These are phyloP conservation scores for Ogataea trehalophila DNA, from an alignment of 805 yeast genomes.

Conservation along the genomic window DNA sequence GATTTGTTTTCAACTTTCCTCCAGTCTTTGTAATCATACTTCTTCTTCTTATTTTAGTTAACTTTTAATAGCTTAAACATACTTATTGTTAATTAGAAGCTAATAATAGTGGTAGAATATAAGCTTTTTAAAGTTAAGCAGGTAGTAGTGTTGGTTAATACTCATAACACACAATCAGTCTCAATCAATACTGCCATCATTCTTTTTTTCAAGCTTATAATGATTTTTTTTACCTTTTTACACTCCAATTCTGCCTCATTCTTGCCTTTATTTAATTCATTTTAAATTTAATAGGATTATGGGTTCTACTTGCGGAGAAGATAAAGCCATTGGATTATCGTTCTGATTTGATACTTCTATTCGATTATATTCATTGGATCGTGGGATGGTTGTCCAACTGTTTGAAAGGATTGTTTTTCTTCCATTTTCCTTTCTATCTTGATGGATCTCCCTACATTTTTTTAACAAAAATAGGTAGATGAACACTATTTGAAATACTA, in stretches of 20 bases:
- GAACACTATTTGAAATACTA: not conserved
- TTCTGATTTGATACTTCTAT: constrained; percentile 26
- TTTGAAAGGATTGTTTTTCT: not conserved
- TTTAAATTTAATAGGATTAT: constrained; percentile 24
- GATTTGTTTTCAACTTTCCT: too few species aligned
- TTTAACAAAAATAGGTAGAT: too few species aligned
- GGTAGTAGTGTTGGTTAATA: constrained; percentile 2
- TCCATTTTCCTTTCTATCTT: not conserved
- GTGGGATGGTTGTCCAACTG: constrained; percentile 17
- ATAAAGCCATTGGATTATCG: constrained; percentile 17
- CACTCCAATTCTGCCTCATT: constrained; percentile 31
- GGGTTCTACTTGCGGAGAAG: constrained; percentile 33
- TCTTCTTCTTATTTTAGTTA: too few species aligned
- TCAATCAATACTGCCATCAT: not conserved
- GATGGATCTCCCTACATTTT: constrained; percentile 14
- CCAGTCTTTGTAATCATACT: too few species aligned
- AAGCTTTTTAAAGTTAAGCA: not conserved
- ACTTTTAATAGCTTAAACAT: too few species aligned
- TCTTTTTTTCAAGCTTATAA: not conserved
- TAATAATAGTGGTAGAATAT: not conserved
- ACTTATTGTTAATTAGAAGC: too few species aligned
- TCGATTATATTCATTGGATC: constrained; percentile 15
- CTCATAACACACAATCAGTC: not conserved
- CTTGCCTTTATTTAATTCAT: constrained; percentile 7
- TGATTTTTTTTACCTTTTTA: not conserved